Conservation (phyloP, 768 basidiomycete genomes). For the Pleurotus salmoneostramineus region DNA sequence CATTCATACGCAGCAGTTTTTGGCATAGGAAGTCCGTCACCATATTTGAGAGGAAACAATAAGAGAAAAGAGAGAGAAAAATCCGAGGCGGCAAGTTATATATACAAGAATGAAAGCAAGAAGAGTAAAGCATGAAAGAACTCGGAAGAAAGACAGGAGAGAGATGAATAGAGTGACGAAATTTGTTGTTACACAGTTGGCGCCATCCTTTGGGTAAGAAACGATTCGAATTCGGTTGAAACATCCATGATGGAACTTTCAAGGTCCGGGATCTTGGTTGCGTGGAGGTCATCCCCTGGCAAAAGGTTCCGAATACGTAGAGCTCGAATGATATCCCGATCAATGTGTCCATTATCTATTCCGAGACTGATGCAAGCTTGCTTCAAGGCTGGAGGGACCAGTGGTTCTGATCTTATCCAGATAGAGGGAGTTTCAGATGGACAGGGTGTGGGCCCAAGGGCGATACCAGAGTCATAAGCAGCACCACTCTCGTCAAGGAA, state of each 20-base stretch:
- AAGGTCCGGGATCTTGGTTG: too few species aligned
- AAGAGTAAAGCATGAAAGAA: background rate
- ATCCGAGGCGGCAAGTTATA: constrained; percentile 11
- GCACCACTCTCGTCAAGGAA: constrained; percentile 44
- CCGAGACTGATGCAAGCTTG: too few species aligned
- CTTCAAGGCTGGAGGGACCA: background rate
- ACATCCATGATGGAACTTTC: too few species aligned
- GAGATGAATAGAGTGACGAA: too few species aligned
- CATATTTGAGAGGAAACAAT: constrained; percentile 1
- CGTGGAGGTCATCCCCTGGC: too few species aligned
- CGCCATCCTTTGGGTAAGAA: too few species aligned
- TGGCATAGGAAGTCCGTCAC: constrained; percentile 6
- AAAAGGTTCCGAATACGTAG: too few species aligned
- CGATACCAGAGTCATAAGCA: background rate
- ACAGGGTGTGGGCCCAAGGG: constrained; percentile 19
- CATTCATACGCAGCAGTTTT: constrained; percentile 3
- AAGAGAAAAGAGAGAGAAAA: background rate
- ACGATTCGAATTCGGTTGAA: too few species aligned
- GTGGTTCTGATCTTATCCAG: background rate
- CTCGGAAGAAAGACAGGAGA: background rate
- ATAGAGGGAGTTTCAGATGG: constrained; percentile 12
- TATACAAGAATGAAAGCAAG: constrained; percentile 4
- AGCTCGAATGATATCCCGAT: too few species aligned
- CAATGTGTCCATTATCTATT: too few species aligned
- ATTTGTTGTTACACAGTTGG: too few species aligned